A percentile compares a stretch with the other conserved stretches of the same genome.
Evolutionary conservation across 1,284 basidiomycete genomes (phyloP).

Genomic region (Spongispora temasekensis): DNA sequence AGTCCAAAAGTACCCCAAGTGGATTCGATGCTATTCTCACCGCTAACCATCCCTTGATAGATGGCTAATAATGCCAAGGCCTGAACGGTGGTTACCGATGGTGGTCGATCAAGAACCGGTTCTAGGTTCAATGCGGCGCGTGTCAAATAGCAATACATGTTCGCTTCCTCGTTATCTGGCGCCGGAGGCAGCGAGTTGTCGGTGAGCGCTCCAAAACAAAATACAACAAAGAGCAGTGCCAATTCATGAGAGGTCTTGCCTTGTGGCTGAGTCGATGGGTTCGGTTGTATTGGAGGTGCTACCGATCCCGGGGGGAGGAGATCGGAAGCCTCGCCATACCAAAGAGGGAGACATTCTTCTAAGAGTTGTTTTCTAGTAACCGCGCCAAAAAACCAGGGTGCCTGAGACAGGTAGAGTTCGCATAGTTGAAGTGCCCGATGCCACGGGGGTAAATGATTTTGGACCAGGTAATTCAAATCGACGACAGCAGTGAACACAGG

Average conservation of each 20-base stretch:
- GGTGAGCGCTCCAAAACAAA: conserved; percentile 59
- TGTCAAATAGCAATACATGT: conserved; percentile 55
- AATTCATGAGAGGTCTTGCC: conserved; percentile 52
- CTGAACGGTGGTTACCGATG: conserved; percentile 68
- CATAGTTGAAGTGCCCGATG: conserved; percentile 54
- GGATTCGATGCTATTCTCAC: conserved; percentile 60
- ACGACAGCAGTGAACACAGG: conserved; percentile 34
- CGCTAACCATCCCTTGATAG: conserved; percentile 59
- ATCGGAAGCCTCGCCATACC: conserved; percentile 56
- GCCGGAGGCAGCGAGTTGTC: conserved; percentile 51
- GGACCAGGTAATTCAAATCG: conserved; percentile 48
- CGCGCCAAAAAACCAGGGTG: conserved; percentile 76
- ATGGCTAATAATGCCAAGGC: conserved; percentile 65
- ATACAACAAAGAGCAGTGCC: conserved; percentile 56
- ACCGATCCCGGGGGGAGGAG: conserved; percentile 31
- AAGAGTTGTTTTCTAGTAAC: conserved; percentile 58
- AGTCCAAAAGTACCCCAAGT: conserved; percentile 64
- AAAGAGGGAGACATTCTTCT: conserved; percentile 66
- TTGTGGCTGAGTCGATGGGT: conserved; percentile 9
- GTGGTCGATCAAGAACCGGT: conserved; percentile 64
- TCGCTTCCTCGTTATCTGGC: conserved; percentile 52
- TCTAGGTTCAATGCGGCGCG: conserved; percentile 64
- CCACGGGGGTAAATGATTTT: conserved; percentile 57
- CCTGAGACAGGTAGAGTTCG: conserved; percentile 67
- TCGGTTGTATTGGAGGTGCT: conserved; percentile 15